Evolutionary conservation across 176 grass and related monocot species (phyloP), one percentile per base, ranked within the genome.

Genomic region (Eragrostis curvula): DNA sequence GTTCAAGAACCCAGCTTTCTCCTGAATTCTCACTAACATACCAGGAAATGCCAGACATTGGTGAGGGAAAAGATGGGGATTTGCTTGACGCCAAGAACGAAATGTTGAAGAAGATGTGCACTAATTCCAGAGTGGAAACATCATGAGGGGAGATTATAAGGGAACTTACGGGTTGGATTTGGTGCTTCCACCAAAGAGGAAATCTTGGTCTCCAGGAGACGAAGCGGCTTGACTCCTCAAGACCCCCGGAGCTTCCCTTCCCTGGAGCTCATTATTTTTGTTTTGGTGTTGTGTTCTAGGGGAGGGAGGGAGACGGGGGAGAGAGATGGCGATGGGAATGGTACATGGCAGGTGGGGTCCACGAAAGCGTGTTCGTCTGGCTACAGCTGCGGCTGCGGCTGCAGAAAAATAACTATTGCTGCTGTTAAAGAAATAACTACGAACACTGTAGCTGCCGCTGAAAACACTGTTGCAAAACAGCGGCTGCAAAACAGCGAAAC

Each of bases 221-320:
- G 56, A 3, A 5, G 72, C 79, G 14, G 20, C 66, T 79, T 1
- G 71, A 64, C n/a, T 58, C 36, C 40, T 64, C 66, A 79, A 12
- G 57, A 59, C 9, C 58, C 74, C 87, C 24, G 3, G 70, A 70
- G 77, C 32, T 62, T 13, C 18, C 52, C 21, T 51, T 8, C 23
- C 13, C 70, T 71, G 74, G 70, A 65, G 18, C 51, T 61, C 44
- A 73, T 61, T 82, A 45, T 44, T 77, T 64, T 40, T 27, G 48
- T 62, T 62, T 18, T 25, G 3, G 42, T 36, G 17, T 50, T 41
- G 65, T 70, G 39, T 81, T 81, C 23, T 49, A 39, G 18, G 76
- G 83, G 20, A 9, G 30, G 23, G 13, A 50, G 15, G 3, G 64
- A 5, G 65, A 21, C 18, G 39, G 51, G 41, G 59, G 45, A 44